Evolutionary conservation across 2,329 filamentous ascomycete genomes (phyloP).

Genomic region (Diaporthe ampelina): DNA sequence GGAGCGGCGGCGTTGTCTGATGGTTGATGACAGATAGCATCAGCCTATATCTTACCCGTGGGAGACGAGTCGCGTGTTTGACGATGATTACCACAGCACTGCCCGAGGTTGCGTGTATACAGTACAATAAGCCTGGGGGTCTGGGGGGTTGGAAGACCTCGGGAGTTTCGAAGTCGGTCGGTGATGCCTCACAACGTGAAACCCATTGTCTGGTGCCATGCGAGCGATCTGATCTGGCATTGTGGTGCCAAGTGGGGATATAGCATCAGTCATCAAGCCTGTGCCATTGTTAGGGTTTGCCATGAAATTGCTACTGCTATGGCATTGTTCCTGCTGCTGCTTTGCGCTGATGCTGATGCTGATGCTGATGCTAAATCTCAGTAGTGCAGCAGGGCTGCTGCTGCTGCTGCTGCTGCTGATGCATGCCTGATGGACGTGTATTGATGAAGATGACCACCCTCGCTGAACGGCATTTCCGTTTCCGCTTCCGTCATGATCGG

Average conservation of each 20-base stretch:
- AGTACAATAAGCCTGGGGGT: background rate
- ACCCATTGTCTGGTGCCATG: constrained; percentile 13
- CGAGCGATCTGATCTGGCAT: background rate
- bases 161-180: constrained; percentile 30
- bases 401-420: background rate
- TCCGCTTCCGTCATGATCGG: constrained; percentile 28
- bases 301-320: background rate
- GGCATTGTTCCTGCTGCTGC: too few relatives aligned
- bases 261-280: background rate
- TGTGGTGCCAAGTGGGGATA: background rate
- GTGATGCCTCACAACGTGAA: constrained; percentile 14
- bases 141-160: constrained; percentile 1
- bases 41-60: background rate
- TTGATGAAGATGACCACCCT: constrained; percentile 9
- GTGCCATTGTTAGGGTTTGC: background rate
- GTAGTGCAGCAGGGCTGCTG: too few relatives aligned
- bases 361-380: background rate
- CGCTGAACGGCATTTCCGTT: constrained; percentile 33
- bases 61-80: constrained; percentile 7
- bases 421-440: background rate
- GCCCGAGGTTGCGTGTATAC: background rate
- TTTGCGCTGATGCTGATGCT: background rate
- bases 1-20: background rate
- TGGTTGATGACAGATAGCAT: background rate
- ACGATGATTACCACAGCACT: background rate